Percentiles rank a stretch among this genome's conserved stretches.
phyloP scores from a whole-genome alignment of 1,139 yeast genomes.

The Scheffersomyces quercinus region DNA sequence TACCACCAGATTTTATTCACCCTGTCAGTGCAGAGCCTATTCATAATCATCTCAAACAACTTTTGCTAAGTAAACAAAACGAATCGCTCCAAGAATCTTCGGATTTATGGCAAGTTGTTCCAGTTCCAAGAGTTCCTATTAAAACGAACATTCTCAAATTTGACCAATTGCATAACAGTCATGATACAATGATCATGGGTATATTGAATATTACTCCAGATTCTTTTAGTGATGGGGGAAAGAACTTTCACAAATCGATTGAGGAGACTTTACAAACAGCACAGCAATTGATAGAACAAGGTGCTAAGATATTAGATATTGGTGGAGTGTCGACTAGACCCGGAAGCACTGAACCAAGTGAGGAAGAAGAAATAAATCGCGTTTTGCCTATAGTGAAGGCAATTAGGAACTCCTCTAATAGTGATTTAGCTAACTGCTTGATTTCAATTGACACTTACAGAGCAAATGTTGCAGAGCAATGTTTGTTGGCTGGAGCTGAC shows the following conservation, averaged over 20 bases:
- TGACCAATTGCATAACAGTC: conserved; percentile 34
- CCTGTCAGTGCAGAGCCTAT: conserved; percentile 85
- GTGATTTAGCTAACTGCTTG: conserved; percentile 41
- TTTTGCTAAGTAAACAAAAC: conserved; percentile 40
- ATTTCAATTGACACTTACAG: conserved; percentile 88
- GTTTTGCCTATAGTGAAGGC: conserved; percentile 70
- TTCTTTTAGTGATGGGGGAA: conserved; percentile 91
- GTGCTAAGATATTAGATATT: conserved; percentile 74
- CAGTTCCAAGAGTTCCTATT: conserved; percentile 32
- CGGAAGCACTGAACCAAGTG: conserved; percentile 60
- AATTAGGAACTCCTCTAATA: conserved; percentile 45
- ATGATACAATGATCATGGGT: conserved; percentile 70
- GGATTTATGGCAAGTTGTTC: conserved; percentile 45
- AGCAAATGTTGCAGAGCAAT: conserved; percentile 66
- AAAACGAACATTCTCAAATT: conserved; percentile 31
- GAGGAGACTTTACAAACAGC: conserved; percentile 38
- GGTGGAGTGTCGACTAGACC: conserved; percentile 96
- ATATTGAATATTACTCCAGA: conserved; percentile 90
- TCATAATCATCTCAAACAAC: conserved; percentile 63
- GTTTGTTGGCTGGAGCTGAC: conserved; percentile 79
- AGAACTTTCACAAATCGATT: conserved; percentile 24
- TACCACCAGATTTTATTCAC: conserved; percentile 64
- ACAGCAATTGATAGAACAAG: conserved; percentile 49
- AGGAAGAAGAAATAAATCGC: conserved; percentile 60
- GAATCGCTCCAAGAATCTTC: conserved; percentile 47